Base-by-base conservation (phyloP, 179 eudicot genomes). In the Spinacia oleracea region DNA sequence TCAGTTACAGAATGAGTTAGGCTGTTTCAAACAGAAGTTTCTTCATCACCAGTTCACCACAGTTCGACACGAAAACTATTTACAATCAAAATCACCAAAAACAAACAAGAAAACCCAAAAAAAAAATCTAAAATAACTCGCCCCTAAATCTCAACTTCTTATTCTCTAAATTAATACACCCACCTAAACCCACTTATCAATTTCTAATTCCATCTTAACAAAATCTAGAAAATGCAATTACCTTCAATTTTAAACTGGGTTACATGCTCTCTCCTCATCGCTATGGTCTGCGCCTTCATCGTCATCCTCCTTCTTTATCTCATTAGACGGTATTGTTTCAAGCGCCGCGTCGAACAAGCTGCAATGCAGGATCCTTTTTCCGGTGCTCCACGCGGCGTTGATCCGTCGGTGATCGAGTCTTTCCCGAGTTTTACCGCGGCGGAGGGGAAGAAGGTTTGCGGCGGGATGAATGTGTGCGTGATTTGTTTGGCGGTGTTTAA, bases 401-500 rank as follows among this genome's bases (percentile, higher is more conserved):
- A 83, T 74, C 76, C 71, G 29, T 11, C 71, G 8, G 76, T 83
- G 12, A 73, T 83, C 25, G 86, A 83, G 73, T 46, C 67, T 12
- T 83, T 83, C 12, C 71, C 78, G 12, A 60, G n/a, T 27, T 65
- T 80, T 43, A 68, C 64, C 45, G 60, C 55, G 21, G 65, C 64
- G 42, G 79, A 73, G 27, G 83, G 86, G 9, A 83, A 51, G 72
- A 68, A 73, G 65, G 58, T 46, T 58, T 83, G 86, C 72, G 68
- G 78, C 1, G 85, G 86, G 9, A 83, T 83, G 83, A 27, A 60
- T 9, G 86, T 83, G 5, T 92, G 97, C 73, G 97, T 90, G 8
- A 89, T 92, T 34, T 92, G 97, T 60, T 59, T 92, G 42, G 89
- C 82, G 66, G 91, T 87, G 42, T 92, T 89, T 43, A 87, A 87